These are phyloP conservation scores for Sclerotinia borealis DNA, from an alignment of 2,329 filamentous ascomycete genomes.

Conservation along the genomic window DNA sequence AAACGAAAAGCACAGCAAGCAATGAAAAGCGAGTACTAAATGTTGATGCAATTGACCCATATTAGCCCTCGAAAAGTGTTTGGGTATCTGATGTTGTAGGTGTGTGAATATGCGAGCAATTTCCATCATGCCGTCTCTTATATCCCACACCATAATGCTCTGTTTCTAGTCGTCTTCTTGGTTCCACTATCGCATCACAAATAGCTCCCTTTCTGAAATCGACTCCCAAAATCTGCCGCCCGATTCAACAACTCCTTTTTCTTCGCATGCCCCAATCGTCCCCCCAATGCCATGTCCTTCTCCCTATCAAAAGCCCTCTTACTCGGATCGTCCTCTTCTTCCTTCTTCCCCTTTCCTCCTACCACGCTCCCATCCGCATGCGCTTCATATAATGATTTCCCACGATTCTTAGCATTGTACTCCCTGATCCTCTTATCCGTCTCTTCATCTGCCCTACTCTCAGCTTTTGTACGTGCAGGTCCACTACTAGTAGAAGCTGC, in stretches of 20 bases:
- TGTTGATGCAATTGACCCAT: not conserved
- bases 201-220: constrained; percentile 41
- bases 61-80: not conserved
- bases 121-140: not conserved
- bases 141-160: not conserved
- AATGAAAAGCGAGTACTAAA: not conserved
- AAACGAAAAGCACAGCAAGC: not conserved
- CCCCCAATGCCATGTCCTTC: constrained; percentile 82
- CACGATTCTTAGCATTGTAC: constrained; percentile 51
- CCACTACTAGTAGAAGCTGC: constrained; percentile 9
- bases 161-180: not conserved
- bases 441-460: constrained; percentile 35
- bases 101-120: not conserved
- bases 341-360: constrained; percentile 20
- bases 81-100: not conserved
- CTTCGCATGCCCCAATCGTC: constrained; percentile 66
- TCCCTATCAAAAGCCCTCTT: constrained; percentile 82
- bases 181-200: constrained; percentile 36
- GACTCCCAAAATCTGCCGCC: constrained; percentile 66
- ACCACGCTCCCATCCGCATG: constrained; percentile 36
- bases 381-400: constrained; percentile 52
- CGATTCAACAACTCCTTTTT: constrained; percentile 72
- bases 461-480: constrained; percentile 17
- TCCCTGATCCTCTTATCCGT: constrained; percentile 48
- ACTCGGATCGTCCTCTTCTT: constrained; percentile 82